A percentile compares a stretch with the other conserved stretches of the same genome.
Evolutionary conservation across 1,284 basidiomycete genomes (phyloP).

Genomic region (Puccinia triticina): DNA sequence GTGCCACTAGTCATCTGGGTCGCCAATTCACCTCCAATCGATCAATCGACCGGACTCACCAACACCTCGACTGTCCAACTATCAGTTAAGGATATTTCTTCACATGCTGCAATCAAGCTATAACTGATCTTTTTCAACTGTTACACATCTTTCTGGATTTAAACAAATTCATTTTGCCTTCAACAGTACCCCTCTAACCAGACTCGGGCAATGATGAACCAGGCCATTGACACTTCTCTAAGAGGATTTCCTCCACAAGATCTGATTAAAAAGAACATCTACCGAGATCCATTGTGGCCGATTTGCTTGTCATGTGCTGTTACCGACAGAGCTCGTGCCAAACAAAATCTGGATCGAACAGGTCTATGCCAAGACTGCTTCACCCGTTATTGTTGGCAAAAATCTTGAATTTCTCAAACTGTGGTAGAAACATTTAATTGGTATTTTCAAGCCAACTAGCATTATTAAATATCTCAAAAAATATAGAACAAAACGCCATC

Average conservation of each 20-base stretch:
- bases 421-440: neutral
- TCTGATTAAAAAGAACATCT: neutral
- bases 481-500: neutral
- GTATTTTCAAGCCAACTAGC: too few relatives aligned
- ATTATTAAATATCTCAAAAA: too few relatives aligned
- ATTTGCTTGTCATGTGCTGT: constrained; percentile 45
- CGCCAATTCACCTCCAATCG: constrained; percentile 43
- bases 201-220: constrained; percentile 35
- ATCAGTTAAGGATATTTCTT: constrained; percentile 35
- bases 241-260: constrained; percentile 41
- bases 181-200: constrained; percentile 32
- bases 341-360: neutral
- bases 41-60: constrained; percentile 25
- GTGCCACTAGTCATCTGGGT: constrained; percentile 43
- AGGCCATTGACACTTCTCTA: constrained; percentile 8
- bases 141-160: neutral
- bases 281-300: constrained; percentile 44
- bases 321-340: constrained; percentile 30
- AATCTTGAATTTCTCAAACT: neutral
- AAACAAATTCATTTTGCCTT: neutral
- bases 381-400: constrained; percentile 37
- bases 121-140: neutral
- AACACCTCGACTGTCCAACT: constrained; percentile 43
- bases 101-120: neutral
- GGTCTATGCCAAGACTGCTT: constrained; percentile 40